phyloP scores from a whole-genome alignment of 1,139 yeast genomes.

The Suhomyces coccinellae region DNA sequence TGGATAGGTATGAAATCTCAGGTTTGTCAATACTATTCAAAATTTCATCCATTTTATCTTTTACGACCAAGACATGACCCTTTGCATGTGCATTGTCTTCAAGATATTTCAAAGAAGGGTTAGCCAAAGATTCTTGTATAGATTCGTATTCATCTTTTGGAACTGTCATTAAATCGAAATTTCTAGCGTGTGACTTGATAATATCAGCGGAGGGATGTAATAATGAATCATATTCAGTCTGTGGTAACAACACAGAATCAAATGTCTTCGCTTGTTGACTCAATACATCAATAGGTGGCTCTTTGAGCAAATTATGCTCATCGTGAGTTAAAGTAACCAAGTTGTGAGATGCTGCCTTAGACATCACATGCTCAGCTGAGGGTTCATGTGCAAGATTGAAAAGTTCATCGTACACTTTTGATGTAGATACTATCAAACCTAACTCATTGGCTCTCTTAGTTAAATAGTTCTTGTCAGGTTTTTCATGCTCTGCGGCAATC shows the following conservation, averaged over 20 bases:
- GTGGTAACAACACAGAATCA: conserved; percentile 7
- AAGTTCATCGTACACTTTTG: conserved; percentile 32
- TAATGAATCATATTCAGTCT: conserved; percentile 5
- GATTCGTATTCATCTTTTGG: conserved; percentile 30
- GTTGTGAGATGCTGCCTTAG: conserved; percentile 15
- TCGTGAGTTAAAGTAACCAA: conserved; percentile 8
- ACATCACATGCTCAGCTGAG: conserved; percentile 17
- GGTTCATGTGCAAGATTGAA: conserved; percentile 28
- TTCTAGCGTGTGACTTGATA: conserved; percentile 34
- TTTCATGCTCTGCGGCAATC: conserved; percentile 31
- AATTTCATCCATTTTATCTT: conserved; percentile 15
- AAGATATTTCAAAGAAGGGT: conserved; percentile 27
- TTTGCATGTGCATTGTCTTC: conserved; percentile 15
- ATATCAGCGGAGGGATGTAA: conserved; percentile 28
- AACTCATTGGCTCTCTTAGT: conserved; percentile 28
- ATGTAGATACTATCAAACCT: conserved; percentile 34
- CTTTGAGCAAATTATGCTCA: conserved; percentile 7
- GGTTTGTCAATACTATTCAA: conserved; percentile 21
- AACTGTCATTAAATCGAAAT: conserved; percentile 30
- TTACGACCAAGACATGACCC: conserved; percentile 21
- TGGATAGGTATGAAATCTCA: conserved; percentile 19
- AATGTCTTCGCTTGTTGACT: background rate
- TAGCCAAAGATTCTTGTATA: conserved; percentile 28
- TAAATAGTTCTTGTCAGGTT: conserved; percentile 27
- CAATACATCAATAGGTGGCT: conserved; percentile 10